These are phyloP conservation scores for Conringia planisiliqua DNA, from an alignment of 345 rosid genomes.

Conservation along the genomic window DNA sequence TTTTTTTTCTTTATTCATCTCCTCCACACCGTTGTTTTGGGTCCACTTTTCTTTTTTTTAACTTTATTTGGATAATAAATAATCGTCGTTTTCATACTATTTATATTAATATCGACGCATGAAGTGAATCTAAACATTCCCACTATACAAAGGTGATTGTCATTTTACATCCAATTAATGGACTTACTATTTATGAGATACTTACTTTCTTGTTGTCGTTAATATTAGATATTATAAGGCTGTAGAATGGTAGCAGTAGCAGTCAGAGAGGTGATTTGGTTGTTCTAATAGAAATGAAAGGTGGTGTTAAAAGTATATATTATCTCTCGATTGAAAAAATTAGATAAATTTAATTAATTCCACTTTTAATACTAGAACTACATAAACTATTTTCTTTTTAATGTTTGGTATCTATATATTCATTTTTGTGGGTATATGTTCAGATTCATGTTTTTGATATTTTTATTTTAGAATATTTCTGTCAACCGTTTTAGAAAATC, in stretches of 20 bases:
- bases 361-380: background rate
- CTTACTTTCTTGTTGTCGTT: conserved; percentile 10
- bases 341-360: background rate
- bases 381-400: background rate
- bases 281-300: background rate
- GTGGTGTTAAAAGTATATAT: background rate
- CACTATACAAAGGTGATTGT: conserved; percentile 29
- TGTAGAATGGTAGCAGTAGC: background rate
- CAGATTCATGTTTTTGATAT: no score
- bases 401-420: background rate
- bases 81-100: conserved; percentile 14
- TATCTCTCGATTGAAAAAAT: background rate
- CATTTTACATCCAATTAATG: conserved; percentile 11
- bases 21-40: conserved; percentile 10
- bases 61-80: background rate
- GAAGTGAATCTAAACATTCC: conserved; percentile 32
- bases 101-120: conserved; percentile 11
- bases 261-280: background rate
- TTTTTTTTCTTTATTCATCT: background rate
- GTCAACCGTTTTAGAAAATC: background rate
- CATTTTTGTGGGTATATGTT: no score
- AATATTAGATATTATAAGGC: background rate
- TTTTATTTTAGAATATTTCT: no score
- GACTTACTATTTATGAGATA: conserved; percentile 26
- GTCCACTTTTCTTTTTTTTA: background rate